These are phyloP conservation scores for Sarocladiaceae sp. DNA, from an alignment of 2,329 filamentous ascomycete genomes.

Conservation along the genomic window DNA sequence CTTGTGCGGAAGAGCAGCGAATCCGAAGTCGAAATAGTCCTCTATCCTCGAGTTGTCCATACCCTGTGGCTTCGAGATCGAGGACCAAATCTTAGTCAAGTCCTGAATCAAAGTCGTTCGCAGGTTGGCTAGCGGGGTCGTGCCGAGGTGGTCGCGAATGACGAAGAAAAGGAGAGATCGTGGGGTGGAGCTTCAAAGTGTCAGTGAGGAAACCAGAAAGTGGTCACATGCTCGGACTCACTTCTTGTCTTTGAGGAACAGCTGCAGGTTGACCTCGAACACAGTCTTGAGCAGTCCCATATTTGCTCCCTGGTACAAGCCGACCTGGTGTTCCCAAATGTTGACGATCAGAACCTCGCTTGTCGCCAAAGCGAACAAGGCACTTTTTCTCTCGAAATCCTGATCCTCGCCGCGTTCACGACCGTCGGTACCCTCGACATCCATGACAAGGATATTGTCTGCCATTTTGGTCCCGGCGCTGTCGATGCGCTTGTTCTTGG, in stretches of 20 bases:
- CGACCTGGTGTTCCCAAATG: constrained; percentile 99
- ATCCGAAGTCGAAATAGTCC: constrained; percentile 98
- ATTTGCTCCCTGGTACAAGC: constrained; percentile 95
- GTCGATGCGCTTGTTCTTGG: constrained; percentile 75
- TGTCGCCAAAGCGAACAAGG: constrained; percentile 91
- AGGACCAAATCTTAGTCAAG: constrained; percentile 84
- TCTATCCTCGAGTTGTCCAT: constrained; percentile 85
- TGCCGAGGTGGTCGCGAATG: constrained; percentile 92
- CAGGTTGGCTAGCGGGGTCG: constrained; percentile 82
- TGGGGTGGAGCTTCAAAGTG: constrained; percentile 61
- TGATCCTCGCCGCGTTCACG: constrained; percentile 95
- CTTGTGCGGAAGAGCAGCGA: constrained; percentile 93
- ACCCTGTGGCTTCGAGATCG: constrained; percentile 83
- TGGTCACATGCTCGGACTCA: constrained; percentile 59
- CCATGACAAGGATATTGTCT: constrained; percentile 98
- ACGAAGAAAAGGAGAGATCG: constrained; percentile 96
- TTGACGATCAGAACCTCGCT: constrained; percentile 98
- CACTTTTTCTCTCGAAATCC: constrained; percentile 97
- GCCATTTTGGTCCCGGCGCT: constrained; percentile 63
- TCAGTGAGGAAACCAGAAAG: constrained; percentile 20
- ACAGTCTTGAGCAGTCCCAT: constrained; percentile 99
- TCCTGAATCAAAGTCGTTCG: constrained; percentile 88
- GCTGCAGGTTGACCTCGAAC: constrained; percentile 95
- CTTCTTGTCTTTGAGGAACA: constrained; percentile 94
- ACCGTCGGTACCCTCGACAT: constrained; percentile 96